Conservation (phyloP, 2,329 filamentous ascomycete genomes). For the Penicillium sp. region DNA sequence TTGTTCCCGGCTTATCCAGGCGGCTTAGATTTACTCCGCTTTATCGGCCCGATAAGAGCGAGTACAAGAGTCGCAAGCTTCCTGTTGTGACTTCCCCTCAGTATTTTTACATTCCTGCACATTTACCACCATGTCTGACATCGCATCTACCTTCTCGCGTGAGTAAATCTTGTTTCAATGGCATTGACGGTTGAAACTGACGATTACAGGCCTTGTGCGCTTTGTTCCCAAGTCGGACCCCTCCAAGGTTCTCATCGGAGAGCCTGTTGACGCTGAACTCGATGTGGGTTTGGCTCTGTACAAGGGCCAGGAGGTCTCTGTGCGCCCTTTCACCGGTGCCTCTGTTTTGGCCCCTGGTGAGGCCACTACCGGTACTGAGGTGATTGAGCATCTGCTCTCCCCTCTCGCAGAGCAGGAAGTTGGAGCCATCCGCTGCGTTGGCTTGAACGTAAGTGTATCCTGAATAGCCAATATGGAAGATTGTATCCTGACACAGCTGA, state of each 20-base stretch:
- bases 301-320: conserved; percentile 57
- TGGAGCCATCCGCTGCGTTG: conserved; percentile 61
- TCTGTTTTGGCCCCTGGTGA: conserved; percentile 59
- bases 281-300: conserved; percentile 61
- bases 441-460: conserved; percentile 50
- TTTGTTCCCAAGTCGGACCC: conserved; percentile 56
- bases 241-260: conserved; percentile 55
- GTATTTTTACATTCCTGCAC: neutral
- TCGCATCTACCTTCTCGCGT: conserved; percentile 41
- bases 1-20: conserved; percentile 19
- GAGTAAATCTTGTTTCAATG: conserved; percentile 1
- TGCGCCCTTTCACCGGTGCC: conserved; percentile 58
- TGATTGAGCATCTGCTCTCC: conserved; percentile 49
- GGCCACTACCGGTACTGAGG: conserved; percentile 46
- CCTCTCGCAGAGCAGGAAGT: conserved; percentile 52
- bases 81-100: neutral
- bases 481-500: neutral
- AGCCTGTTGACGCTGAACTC: conserved; percentile 53
- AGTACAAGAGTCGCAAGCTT: neutral
- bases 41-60: conserved; percentile 4
- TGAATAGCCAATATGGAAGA: neutral
- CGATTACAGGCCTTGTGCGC: conserved; percentile 57
- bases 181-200: conserved; percentile 2
- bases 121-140: conserved; percentile 30
- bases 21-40: conserved; percentile 29